Percentiles rank a stretch among this genome's conserved stretches.
phyloP scores from a whole-genome alignment of 305 asterid genomes.

The Ajuga reptans region DNA sequence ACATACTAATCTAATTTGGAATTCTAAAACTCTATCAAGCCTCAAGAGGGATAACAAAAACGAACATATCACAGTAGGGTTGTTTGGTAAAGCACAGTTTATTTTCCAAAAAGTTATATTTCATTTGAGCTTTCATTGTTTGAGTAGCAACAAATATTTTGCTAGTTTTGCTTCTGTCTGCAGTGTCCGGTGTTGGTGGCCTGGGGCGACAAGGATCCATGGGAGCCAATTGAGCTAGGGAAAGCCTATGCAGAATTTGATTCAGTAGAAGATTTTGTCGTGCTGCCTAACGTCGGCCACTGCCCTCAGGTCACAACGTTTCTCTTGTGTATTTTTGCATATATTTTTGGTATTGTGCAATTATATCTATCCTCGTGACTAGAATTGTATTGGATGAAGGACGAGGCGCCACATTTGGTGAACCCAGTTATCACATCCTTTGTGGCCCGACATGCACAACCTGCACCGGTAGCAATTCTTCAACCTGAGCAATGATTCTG shows the following conservation, averaged over 20 bases:
- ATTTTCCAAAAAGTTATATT: background rate
- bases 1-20: too few species aligned
- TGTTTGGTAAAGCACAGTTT: background rate
- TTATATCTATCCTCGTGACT: background rate
- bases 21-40: too few species aligned
- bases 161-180: background rate
- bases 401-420: constrained; percentile 90
- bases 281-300: constrained; percentile 82
- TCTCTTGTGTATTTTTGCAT: background rate
- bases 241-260: constrained; percentile 57
- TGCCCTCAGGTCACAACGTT: constrained; percentile 78
- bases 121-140: background rate
- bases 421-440: constrained; percentile 66
- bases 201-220: constrained; percentile 98
- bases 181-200: constrained; percentile 87
- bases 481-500: too few species aligned
- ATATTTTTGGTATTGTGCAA: background rate
- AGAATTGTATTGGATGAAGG: constrained; percentile 33
- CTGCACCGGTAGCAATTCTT: background rate
- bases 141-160: background rate
- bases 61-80: background rate
- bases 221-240: constrained; percentile 93
- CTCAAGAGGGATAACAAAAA: background rate
- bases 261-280: constrained; percentile 66
- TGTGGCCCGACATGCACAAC: constrained; percentile 69